Evolutionary conservation across 1,139 yeast species (phyloP).

Genomic region (Yamadazyma epiphylla): DNA sequence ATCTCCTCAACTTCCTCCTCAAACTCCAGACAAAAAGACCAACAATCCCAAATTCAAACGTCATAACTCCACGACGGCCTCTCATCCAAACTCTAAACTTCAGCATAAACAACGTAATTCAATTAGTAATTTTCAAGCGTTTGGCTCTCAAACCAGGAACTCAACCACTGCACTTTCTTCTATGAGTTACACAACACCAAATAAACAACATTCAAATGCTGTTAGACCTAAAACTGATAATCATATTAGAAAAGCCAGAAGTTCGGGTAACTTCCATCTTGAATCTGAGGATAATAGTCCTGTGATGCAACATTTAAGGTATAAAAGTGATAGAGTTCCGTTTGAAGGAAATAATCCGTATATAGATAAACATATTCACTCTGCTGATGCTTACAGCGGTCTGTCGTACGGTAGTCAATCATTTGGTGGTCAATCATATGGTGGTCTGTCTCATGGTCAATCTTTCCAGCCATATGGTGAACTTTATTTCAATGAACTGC

Average conservation of each 20-base stretch:
- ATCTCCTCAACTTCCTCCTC: conserved; percentile 8
- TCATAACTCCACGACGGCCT: conserved; percentile 18
- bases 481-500: too few relatives aligned
- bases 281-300: conserved; percentile 8
- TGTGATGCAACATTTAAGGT: conserved; percentile 14
- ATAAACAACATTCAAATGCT: conserved; percentile 5
- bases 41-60: conserved; percentile 17
- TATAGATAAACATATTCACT: conserved; percentile 10
- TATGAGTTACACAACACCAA: conserved; percentile 13
- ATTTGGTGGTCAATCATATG: conserved; percentile 4
- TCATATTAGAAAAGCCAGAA: conserved; percentile 29
- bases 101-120: conserved; percentile 21
- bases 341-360: conserved; percentile 25
- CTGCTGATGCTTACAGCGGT: conserved; percentile 3
- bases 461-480: too few relatives aligned
- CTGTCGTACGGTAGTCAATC: conserved; percentile 2
- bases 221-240: conserved; percentile 11
- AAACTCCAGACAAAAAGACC: conserved; percentile 9
- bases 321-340: conserved; percentile 23
- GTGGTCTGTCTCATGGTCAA: not conserved
- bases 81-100: conserved; percentile 8
- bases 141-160: conserved; percentile 13
- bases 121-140: conserved; percentile 18
- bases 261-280: conserved; percentile 29
- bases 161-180: conserved; percentile 28